Evolutionary conservation across 2,329 filamentous ascomycete genomes (phyloP).

Genomic region (Paraphoma chrysanthemicola): DNA sequence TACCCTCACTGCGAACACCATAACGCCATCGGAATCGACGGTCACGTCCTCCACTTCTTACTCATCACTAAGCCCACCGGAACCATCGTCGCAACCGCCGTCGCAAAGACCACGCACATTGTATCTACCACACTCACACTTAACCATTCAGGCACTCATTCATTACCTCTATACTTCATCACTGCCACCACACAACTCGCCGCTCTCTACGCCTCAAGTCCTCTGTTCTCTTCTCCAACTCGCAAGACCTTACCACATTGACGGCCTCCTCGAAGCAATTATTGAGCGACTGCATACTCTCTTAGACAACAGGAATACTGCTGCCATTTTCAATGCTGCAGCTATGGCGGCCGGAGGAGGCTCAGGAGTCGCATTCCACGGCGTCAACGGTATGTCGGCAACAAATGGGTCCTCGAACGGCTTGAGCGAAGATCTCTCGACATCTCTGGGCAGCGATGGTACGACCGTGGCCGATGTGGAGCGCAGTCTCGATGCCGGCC

Average conservation of each 20-base stretch:
- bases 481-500: constrained; percentile 41
- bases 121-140: constrained; percentile 89
- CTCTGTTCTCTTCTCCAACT: constrained; percentile 94
- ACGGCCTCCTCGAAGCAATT: constrained; percentile 89
- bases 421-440: constrained; percentile 4
- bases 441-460: constrained; percentile 6
- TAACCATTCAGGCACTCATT: constrained; percentile 87
- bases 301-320: constrained; percentile 91
- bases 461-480: constrained; percentile 18
- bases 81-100: constrained; percentile 61
- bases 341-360: constrained; percentile 97
- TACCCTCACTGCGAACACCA: constrained; percentile 50
- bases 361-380: constrained; percentile 73
- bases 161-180: constrained; percentile 94
- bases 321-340: constrained; percentile 96
- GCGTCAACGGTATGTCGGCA: constrained; percentile 34
- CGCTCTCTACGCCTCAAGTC: constrained; percentile 90
- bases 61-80: constrained; percentile 58
- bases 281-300: constrained; percentile 89
- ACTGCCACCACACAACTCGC: constrained; percentile 76
- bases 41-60: constrained; percentile 50
- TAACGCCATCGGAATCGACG: constrained; percentile 44
- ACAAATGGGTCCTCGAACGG: constrained; percentile 39
- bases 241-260: constrained; percentile 89
- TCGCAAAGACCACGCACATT: constrained; percentile 81